Evolutionary conservation across 371 early-diverging fungal genomes (phyloP).

Genomic region (Nosema granulosis): DNA sequence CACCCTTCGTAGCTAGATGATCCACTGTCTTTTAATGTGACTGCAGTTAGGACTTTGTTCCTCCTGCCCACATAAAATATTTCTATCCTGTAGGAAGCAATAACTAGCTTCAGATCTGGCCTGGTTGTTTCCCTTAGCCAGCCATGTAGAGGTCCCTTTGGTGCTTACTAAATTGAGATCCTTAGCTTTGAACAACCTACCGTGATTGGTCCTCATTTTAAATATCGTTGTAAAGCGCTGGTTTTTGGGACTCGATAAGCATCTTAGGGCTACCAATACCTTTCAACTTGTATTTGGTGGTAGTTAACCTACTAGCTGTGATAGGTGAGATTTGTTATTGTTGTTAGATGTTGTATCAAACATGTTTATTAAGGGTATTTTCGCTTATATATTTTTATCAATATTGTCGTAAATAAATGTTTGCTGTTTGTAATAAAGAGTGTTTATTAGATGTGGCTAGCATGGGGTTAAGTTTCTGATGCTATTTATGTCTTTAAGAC

Average conservation of each 20-base stretch:
- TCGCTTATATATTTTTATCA: too few relatives aligned
- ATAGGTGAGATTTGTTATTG: too few relatives aligned
- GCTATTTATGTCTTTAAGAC: too few relatives aligned
- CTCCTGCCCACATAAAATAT: conserved; percentile 9
- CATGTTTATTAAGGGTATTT: too few relatives aligned
- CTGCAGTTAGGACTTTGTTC: background rate
- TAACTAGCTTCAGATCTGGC: conserved; percentile 10
- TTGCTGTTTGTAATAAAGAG: too few relatives aligned
- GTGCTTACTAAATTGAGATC: background rate
- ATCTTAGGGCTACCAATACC: too few relatives aligned
- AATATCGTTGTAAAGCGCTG: background rate
- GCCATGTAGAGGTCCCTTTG: background rate
- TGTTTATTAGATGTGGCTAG: too few relatives aligned
- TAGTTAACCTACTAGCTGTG: too few relatives aligned
- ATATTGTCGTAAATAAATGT: too few relatives aligned
- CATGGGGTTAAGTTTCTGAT: too few relatives aligned
- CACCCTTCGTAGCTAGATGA: conserved; percentile 6
- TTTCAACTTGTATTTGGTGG: background rate
- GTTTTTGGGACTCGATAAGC: background rate
- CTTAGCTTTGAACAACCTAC: conserved; percentile 1
- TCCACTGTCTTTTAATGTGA: conserved; percentile 6
- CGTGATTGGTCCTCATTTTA: background rate
- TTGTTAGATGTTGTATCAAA: too few relatives aligned
- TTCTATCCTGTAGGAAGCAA: conserved; percentile 13
- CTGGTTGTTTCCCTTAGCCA: background rate